phyloP scores from a whole-genome alignment of 139 green algal species.

The Spirogloea muscicola region DNA sequence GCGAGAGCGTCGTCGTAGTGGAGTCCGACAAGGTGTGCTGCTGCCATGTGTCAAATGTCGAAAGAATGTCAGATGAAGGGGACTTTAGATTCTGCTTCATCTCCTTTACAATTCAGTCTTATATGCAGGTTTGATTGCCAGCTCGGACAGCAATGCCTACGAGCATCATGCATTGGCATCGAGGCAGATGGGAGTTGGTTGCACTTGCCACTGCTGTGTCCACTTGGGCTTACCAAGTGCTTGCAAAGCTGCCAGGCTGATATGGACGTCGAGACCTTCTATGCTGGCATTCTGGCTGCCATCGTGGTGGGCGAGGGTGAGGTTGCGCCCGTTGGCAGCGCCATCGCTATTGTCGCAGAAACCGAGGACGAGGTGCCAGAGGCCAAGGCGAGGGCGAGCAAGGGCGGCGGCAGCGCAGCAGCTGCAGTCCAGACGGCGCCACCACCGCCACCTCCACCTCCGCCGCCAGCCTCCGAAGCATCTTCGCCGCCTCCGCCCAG shows the following conservation, averaged over 20 bases:
- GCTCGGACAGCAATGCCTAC: too few species aligned
- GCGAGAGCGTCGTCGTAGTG: constrained; percentile 91
- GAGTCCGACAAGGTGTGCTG: constrained; percentile 98
- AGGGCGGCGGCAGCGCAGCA: background rate
- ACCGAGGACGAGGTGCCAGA: constrained; percentile 84
- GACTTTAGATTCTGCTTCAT: too few species aligned
- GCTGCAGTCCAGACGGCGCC: background rate
- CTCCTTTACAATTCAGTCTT: too few species aligned
- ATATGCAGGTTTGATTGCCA: too few species aligned
- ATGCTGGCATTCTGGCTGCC: constrained; percentile 79
- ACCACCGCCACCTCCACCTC: background rate
- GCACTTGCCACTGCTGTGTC: too few species aligned
- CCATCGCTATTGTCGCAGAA: constrained; percentile 95
- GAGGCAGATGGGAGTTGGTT: too few species aligned
- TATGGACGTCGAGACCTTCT: constrained; percentile 98
- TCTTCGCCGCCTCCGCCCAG: too few species aligned
- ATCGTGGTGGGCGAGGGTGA: constrained; percentile 81
- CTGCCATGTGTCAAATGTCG: too few species aligned
- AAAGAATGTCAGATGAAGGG: too few species aligned
- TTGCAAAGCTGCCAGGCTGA: constrained; percentile 89
- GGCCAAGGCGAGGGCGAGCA: constrained; percentile 76
- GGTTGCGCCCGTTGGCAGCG: constrained; percentile 74
- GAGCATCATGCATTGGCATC: too few species aligned
- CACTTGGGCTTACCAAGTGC: too few species aligned
- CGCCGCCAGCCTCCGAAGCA: too few species aligned